Percentiles rank a stretch among this genome's conserved stretches.
Conservation (phyloP, 768 basidiomycete species). For the Mycena epipterygia region DNA sequence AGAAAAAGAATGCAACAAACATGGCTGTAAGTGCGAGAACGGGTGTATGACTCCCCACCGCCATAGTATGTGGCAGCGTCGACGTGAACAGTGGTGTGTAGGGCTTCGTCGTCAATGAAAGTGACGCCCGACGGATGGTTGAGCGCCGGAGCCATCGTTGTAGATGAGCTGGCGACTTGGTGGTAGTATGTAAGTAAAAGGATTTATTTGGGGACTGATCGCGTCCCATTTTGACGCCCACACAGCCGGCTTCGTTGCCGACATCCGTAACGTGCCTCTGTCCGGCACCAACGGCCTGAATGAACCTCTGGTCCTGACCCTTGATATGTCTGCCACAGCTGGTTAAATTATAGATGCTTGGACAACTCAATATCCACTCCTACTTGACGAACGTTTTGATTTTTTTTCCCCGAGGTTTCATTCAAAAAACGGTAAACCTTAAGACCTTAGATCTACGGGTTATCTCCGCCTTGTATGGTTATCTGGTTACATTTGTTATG, state of each 20-base stretch:
- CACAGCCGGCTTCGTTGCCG: neutral
- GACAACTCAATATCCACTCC: neutral
- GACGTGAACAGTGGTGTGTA: slow-evolving; percentile 62
- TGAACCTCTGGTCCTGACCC: neutral
- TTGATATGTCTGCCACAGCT: neutral
- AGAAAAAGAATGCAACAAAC: slow-evolving; percentile 57
- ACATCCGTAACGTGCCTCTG: slow-evolving; percentile 5
- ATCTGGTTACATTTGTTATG: too few relatives aligned
- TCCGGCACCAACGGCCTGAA: neutral
- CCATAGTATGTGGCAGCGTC: slow-evolving; percentile 91
- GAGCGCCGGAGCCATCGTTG: slow-evolving; percentile 73
- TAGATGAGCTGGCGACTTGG: slow-evolving; percentile 24
- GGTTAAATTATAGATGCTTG: too few relatives aligned
- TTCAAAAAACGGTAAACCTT: too few relatives aligned
- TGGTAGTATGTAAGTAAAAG: slow-evolving; percentile 12
- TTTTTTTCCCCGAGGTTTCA: too few relatives aligned
- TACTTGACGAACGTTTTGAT: too few relatives aligned
- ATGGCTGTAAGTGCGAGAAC: slow-evolving; percentile 90
- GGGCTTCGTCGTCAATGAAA: slow-evolving; percentile 78
- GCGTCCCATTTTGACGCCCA: neutral
- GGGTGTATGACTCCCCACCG: slow-evolving; percentile 80
- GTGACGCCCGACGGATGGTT: slow-evolving; percentile 74
- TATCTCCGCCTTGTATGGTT: too few relatives aligned
- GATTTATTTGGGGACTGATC: slow-evolving; percentile 8
- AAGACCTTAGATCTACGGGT: too few relatives aligned